Evolutionary conservation across 192 early-diverging fungal species (phyloP).

Genomic region (Backusella morwellensis): DNA sequence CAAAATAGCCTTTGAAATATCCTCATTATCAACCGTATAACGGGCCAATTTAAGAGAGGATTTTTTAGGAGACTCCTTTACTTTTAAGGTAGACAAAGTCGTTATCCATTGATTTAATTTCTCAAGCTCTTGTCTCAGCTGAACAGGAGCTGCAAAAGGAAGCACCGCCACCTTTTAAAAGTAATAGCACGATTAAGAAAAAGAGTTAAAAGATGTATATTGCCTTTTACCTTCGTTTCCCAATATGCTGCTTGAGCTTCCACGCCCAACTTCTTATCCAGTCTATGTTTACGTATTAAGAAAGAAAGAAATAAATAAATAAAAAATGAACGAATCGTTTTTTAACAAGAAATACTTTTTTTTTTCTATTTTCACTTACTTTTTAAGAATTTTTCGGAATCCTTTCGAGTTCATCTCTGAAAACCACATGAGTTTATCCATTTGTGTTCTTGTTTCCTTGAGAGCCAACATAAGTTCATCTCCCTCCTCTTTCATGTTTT

Average conservation of each 20-base stretch:
- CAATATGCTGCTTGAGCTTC: constrained; percentile 40
- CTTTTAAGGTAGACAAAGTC: constrained; percentile 4
- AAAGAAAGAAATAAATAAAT: background rate
- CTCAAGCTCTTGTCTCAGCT: constrained; percentile 8
- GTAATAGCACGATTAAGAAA: background rate
- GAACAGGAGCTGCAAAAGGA: constrained; percentile 40
- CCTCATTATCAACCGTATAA: constrained; percentile 20
- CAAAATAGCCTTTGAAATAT: constrained; percentile 35
- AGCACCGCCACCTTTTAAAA: constrained; percentile 31
- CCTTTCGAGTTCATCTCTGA: constrained; percentile 51
- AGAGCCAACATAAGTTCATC: constrained; percentile 45
- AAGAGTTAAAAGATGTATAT: background rate
- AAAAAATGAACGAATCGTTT: background rate
- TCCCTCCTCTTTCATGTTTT: constrained; percentile 10
- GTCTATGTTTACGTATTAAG: constrained; percentile 29
- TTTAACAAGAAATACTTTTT: background rate
- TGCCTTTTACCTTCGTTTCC: constrained; percentile 41
- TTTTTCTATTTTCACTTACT: constrained; percentile 36
- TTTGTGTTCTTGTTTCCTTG: constrained; percentile 42
- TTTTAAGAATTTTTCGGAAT: constrained; percentile 57
- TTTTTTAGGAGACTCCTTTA: background rate
- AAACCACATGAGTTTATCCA: constrained; percentile 50
- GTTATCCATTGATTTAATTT: constrained; percentile 19
- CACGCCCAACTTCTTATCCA: constrained; percentile 47
- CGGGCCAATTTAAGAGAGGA: constrained; percentile 1